Percentiles rank a stretch among this genome's conserved stretches.
phyloP scores from a whole-genome alignment of 2,329 filamentous ascomycete genomes.

The Penicillium sclerotigenum region DNA sequence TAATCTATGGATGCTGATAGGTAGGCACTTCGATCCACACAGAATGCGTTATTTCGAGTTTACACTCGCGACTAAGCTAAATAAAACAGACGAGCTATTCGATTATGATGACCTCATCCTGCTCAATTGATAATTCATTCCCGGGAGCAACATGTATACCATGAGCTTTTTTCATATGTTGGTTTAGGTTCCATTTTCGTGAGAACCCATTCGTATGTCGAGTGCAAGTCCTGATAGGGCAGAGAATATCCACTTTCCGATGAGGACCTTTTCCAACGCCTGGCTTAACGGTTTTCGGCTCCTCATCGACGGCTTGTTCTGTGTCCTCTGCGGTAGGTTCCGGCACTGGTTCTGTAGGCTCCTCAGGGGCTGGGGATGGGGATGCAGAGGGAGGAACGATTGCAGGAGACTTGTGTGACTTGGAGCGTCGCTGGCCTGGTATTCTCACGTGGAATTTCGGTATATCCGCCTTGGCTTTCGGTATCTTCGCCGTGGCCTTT shows the following conservation, averaged over 20 bases:
- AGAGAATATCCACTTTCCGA: constrained; percentile 30
- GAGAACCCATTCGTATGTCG: constrained; percentile 35
- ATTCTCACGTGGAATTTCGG: constrained; percentile 1
- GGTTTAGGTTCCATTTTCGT: constrained; percentile 38
- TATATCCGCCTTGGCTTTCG: not conserved
- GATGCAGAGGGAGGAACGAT: not conserved
- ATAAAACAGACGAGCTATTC: not conserved
- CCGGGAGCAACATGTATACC: constrained; percentile 15
- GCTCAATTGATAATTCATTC: constrained; percentile 1
- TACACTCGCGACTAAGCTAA: not conserved
- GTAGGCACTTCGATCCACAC: not conserved
- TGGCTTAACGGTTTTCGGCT: not conserved
- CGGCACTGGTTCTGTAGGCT: not conserved
- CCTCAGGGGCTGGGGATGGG: not conserved
- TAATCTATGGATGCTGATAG: not conserved
- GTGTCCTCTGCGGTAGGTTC: not conserved
- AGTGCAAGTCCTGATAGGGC: constrained; percentile 30
- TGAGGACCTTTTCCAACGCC: constrained; percentile 26
- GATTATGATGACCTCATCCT: constrained; percentile 4
- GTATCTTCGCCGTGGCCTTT: not conserved
- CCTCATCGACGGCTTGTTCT: not conserved
- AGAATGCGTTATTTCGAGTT: not conserved
- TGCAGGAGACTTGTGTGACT: not conserved
- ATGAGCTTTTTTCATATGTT: constrained; percentile 36
- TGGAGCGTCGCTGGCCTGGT: constrained; percentile 4